phyloP scores from a whole-genome alignment of 768 basidiomycete species.

The Leccinum barrowsii region DNA sequence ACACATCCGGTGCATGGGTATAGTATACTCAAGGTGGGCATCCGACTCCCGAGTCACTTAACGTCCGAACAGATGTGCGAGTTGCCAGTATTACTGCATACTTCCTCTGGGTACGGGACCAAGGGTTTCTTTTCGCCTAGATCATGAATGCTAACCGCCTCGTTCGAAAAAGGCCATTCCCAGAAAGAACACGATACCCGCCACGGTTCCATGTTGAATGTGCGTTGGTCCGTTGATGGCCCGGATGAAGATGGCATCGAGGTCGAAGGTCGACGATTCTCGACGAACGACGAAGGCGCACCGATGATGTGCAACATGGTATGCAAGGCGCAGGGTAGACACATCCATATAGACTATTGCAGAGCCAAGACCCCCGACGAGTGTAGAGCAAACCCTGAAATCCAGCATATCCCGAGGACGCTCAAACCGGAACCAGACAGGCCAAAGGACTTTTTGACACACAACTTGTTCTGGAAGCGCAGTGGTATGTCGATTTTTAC shows the following conservation, averaged over 20 bases:
- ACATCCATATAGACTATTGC: conserved; percentile 55
- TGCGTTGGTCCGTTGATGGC: conserved; percentile 52
- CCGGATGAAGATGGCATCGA: conserved; percentile 47
- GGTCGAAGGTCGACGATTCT: conserved; percentile 50
- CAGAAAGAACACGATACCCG: conserved; percentile 57
- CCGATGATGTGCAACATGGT: conserved; percentile 62
- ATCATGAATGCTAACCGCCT: neutral
- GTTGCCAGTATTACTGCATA: conserved; percentile 57
- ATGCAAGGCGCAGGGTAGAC: conserved; percentile 49
- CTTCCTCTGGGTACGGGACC: conserved; percentile 43
- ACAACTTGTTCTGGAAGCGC: conserved; percentile 53
- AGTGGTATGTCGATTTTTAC: too few relatives aligned
- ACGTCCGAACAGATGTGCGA: conserved; percentile 39
- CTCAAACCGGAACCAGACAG: conserved; percentile 43
- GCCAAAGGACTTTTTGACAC: conserved; percentile 56
- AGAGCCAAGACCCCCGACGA: conserved; percentile 31
- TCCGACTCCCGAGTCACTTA: neutral
- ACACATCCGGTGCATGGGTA: neutral
- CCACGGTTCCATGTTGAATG: conserved; percentile 59
- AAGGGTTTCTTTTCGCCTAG: neutral
- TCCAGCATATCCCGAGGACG: conserved; percentile 40
- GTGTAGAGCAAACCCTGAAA: conserved; percentile 40
- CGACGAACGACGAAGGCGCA: conserved; percentile 49
- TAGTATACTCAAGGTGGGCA: conserved; percentile 52
- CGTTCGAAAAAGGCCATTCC: conserved; percentile 41